A percentile compares a stretch with the other conserved stretches of the same genome.
Evolutionary conservation across 2,329 filamentous ascomycete species (phyloP).

Genomic region (Cladosporium phlei): DNA sequence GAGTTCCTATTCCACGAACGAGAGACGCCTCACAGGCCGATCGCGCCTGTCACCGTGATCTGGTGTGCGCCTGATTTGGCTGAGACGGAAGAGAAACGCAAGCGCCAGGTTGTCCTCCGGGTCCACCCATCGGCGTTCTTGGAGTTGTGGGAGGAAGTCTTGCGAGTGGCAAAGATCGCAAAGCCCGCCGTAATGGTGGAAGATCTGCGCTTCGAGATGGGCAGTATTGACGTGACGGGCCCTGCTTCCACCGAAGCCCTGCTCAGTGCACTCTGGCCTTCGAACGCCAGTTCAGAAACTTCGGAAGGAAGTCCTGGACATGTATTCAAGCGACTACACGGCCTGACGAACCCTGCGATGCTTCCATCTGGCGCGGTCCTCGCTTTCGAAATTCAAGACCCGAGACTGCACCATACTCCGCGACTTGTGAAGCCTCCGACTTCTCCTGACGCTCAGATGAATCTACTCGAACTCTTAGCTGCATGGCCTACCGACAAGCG

Average conservation of each 20-base stretch:
- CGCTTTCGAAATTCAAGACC: conserved; percentile 70
- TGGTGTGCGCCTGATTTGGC: conserved; percentile 57
- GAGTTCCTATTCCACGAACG: conserved; percentile 55
- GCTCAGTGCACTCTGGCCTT: conserved; percentile 59
- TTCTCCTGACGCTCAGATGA: conserved; percentile 24
- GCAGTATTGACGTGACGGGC: conserved; percentile 64
- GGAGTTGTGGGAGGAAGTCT: conserved; percentile 61
- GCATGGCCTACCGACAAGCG: conserved; percentile 61
- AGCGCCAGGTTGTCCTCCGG: conserved; percentile 61
- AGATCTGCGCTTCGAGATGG: conserved; percentile 67
- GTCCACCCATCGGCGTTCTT: conserved; percentile 78
- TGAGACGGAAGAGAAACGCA: conserved; percentile 34
- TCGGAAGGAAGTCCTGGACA: conserved; percentile 32
- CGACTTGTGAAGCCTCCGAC: conserved; percentile 41
- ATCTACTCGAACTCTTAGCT: conserved; percentile 58
- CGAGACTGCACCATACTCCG: conserved; percentile 73
- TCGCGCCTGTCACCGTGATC: conserved; percentile 68
- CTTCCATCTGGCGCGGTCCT: conserved; percentile 68
- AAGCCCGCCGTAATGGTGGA: conserved; percentile 60
- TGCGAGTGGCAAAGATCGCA: conserved; percentile 54
- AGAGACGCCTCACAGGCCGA: conserved; percentile 50
- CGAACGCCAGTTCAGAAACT: conserved; percentile 2
- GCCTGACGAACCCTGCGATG: conserved; percentile 63
- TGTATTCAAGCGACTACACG: conserved; percentile 49
- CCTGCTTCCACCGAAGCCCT: conserved; percentile 78